Evolutionary conservation across 1,284 basidiomycete genomes (phyloP).

Genomic region (Moniliophthora roreri): DNA sequence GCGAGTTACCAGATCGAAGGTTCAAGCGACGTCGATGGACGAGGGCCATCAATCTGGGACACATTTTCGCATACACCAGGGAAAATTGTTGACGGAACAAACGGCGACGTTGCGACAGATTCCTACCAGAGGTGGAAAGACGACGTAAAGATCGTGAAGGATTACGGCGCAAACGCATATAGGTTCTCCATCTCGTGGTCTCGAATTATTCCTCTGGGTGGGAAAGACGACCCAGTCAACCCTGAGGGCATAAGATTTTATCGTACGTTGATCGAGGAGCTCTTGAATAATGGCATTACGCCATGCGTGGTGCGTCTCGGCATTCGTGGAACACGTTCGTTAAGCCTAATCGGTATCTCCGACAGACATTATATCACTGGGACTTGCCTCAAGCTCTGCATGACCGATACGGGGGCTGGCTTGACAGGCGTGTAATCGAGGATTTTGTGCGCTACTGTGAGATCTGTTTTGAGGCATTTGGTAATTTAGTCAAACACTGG

Average conservation of each 20-base stretch:
- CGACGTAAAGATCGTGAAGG: conserved; percentile 63
- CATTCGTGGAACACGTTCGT: neutral
- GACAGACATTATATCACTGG: conserved; percentile 76
- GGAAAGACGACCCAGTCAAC: conserved; percentile 71
- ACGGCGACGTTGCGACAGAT: conserved; percentile 70
- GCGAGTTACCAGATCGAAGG: conserved; percentile 73
- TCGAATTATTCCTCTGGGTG: conserved; percentile 67
- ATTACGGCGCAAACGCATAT: conserved; percentile 58
- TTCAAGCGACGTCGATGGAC: conserved; percentile 53
- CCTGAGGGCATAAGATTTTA: conserved; percentile 68
- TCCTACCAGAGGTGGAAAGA: conserved; percentile 69
- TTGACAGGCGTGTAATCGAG: conserved; percentile 59
- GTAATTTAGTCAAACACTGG: conserved; percentile 78
- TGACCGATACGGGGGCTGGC: conserved; percentile 73
- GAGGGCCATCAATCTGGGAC: conserved; percentile 74
- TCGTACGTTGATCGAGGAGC: conserved; percentile 61
- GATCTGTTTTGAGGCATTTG: conserved; percentile 71
- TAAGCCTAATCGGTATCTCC: neutral
- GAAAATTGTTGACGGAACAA: conserved; percentile 62
- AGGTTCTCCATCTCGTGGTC: conserved; percentile 79
- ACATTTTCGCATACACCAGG: conserved; percentile 67
- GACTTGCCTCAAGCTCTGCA: conserved; percentile 72
- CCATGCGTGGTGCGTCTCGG: conserved; percentile 61
- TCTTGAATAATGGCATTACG: conserved; percentile 61
- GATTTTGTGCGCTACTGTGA: conserved; percentile 67